A percentile compares a stretch with the other conserved stretches of the same genome.
These are phyloP conservation scores for Zygosaccharomyces pseudobailii DNA, from an alignment of 1,139 yeast species.

Conservation along the genomic window DNA sequence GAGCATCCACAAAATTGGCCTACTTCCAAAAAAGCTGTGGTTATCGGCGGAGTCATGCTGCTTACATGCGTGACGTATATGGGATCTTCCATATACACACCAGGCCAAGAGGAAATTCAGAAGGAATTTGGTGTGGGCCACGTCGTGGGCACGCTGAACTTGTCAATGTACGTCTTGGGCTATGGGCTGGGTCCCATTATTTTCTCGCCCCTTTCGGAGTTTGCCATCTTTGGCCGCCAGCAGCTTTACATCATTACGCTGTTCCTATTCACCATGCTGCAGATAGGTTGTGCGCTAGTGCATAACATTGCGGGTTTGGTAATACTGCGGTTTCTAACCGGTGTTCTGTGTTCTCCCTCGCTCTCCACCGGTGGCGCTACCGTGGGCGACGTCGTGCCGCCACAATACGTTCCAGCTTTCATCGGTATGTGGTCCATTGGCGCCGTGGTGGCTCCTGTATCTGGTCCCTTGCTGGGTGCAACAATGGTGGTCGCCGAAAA, in stretches of 20 bases:
- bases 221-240: conserved; percentile 48
- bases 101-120: conserved; percentile 44
- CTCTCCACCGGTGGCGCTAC: conserved; percentile 56
- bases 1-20: conserved; percentile 59
- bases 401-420: conserved; percentile 41
- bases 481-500: conserved; percentile 41
- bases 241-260: conserved; percentile 48
- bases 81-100: conserved; percentile 57
- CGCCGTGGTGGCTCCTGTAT: conserved; percentile 54
- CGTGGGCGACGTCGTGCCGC: conserved; percentile 48
- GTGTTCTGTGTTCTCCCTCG: conserved; percentile 52
- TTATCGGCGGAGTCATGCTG: conserved; percentile 40
- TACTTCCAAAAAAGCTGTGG: conserved; percentile 35
- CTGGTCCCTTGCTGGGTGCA: conserved; percentile 59
- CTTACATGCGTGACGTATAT: conserved; percentile 52
- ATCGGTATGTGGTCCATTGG: conserved; percentile 47
- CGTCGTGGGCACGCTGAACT: conserved; percentile 44
- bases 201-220: conserved; percentile 51
- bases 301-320: conserved; percentile 48
- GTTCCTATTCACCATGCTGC: conserved; percentile 51
- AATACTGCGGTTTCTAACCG: conserved; percentile 48
- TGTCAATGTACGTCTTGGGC: conserved; percentile 55
- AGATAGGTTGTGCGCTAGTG: conserved; percentile 55
- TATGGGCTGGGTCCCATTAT: conserved; percentile 53
- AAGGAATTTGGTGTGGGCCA: conserved; percentile 42